Conservation (phyloP, 306 rosid species). For the Cicer chorassanicum region DNA sequence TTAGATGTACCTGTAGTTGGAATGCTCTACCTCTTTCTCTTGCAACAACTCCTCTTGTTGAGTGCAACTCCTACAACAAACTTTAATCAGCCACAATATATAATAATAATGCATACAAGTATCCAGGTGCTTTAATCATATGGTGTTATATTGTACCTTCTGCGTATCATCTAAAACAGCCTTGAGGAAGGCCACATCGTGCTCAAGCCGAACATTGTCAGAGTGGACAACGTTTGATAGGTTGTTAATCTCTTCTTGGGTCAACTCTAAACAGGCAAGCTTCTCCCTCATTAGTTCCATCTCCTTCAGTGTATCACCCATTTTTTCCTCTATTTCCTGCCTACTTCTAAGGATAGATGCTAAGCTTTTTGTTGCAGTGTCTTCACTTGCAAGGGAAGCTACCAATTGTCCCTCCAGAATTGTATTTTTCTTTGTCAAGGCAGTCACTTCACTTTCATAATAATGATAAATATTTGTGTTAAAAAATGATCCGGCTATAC, state of each 20-base stretch:
- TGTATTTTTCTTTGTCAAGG: conserved; percentile 76
- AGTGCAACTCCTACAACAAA: conserved; percentile 78
- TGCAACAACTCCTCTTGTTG: conserved; percentile 89
- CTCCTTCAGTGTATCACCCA: conserved; percentile 64
- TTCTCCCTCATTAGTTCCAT: conserved; percentile 78
- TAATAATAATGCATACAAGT: neutral
- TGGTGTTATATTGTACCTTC: conserved; percentile 58
- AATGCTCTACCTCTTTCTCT: conserved; percentile 92
- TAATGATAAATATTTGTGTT: conserved; percentile 66
- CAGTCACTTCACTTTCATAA: conserved; percentile 75
- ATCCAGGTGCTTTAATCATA: conserved; percentile 20
- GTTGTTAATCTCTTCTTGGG: conserved; percentile 87
- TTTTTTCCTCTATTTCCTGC: conserved; percentile 80
- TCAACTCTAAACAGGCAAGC: conserved; percentile 73
- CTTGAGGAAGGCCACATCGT: conserved; percentile 96
- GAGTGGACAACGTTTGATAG: conserved; percentile 86
- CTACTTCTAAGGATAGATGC: conserved; percentile 70
- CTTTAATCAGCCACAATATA: conserved; percentile 23
- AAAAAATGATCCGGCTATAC: conserved; percentile 63
- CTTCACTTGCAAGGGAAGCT: conserved; percentile 70
- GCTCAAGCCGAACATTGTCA: conserved; percentile 92
- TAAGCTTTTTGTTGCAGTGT: conserved; percentile 76
- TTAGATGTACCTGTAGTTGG: conserved; percentile 77
- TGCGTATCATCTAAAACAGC: conserved; percentile 93
- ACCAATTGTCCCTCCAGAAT: conserved; percentile 85